Conservation (phyloP, 176 grass and related monocot species). For the Zea mays region Zm-B73-REFERENCE-NAM-5.0 NC_050096.1:11568001-11568500, state of each 20-base stretch:
- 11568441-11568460: neutral
- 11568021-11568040: neutral
- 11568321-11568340: neutral
- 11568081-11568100: neutral
- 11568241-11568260: neutral
- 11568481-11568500: neutral
- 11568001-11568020: neutral
- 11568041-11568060: neutral
- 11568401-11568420: neutral
- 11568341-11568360: neutral
- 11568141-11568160: constrained; percentile 15
- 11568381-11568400: neutral
- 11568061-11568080: neutral
- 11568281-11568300: neutral
- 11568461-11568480: constrained; percentile 10
- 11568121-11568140: neutral
- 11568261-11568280: neutral
- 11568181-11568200: constrained; percentile 99
- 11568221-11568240: constrained; percentile 8
- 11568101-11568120: neutral
- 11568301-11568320: neutral
- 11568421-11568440: neutral
- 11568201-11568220: constrained; percentile 87
- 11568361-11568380: constrained; percentile 7
- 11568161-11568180: constrained; percentile 92